Base-by-base conservation (phyloP, 352 stramenopile genomes). In the Thraustotheca clavata region DNA sequence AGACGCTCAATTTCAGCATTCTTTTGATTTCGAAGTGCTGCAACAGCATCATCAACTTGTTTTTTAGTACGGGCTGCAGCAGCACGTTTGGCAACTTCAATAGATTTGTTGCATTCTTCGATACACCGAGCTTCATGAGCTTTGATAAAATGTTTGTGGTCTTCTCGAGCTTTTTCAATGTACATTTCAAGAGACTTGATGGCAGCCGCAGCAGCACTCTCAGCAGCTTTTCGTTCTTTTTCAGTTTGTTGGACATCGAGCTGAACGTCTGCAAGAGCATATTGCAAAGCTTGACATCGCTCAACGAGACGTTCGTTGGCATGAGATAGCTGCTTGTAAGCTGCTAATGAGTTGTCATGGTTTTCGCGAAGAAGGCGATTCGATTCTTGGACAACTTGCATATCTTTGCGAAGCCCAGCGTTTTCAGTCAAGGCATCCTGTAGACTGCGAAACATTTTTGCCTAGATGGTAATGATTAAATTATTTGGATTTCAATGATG, bases 1-100 rank as follows among this genome's bases (percentile, higher is more conserved):
- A 92, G 66, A 48, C 86, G 83, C 65, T 92, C 81, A 54, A 92
- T 60, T 35, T 89, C 89, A 34, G 85, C 73, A n/a, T 88, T 78
- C 46, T 89, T 83, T 34, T 83, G 71, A 22, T 70, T 69, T 61
- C 89, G 77, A 49, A 76, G 78, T 24, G 77, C 73, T 34, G 73
- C 68, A 2, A 87, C 59, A 11, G 80, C 76, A 6, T 67, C 59
- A 9, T 89, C 80, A 24, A 88, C 43, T 69, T 80, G 67, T 39
- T 83, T 76, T 40, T 87, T 72, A 7, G 73, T 73, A 11, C 73
- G 73, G 50, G 75, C 76, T 63, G 89, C 79, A 0, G 80, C 77
- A 4, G 86, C 39, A 7, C 60, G 54, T 22, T 86, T 86, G 3
- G 80, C 80, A 4, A 73, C 86, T 49, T 83, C 78, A 32, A 92